phyloP scores from a whole-genome alignment of 2,329 filamentous ascomycete genomes.

The Pseudocercospora fuligena region DNA sequence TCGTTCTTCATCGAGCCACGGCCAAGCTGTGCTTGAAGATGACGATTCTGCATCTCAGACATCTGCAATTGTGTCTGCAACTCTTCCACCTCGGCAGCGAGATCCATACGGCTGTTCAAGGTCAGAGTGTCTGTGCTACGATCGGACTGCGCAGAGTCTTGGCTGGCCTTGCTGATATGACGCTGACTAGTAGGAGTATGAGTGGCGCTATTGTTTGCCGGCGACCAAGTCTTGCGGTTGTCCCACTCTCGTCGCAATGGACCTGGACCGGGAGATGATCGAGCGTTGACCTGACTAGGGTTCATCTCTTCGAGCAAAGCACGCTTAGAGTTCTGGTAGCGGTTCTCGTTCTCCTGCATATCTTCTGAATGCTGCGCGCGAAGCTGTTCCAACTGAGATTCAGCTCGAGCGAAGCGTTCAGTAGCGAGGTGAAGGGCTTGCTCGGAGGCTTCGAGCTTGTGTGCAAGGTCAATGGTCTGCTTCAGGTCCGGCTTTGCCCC shows the following conservation, averaged over 20 bases:
- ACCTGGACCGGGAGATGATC: constrained; percentile 77
- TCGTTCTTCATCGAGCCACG: constrained; percentile 64
- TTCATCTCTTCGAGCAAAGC: constrained; percentile 86
- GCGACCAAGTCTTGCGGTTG: constrained; percentile 69
- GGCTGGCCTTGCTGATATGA: constrained; percentile 67
- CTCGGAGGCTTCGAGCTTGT: constrained; percentile 86
- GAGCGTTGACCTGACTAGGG: constrained; percentile 74
- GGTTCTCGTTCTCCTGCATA: constrained; percentile 66
- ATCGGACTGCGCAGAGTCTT: constrained; percentile 83
- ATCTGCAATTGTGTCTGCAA: constrained; percentile 93
- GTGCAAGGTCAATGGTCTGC: constrained; percentile 73
- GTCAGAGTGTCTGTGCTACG: constrained; percentile 80
- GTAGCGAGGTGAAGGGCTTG: constrained; percentile 83
- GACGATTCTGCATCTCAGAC: constrained; percentile 91
- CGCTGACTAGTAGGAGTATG: constrained; percentile 76
- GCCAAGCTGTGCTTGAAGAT: constrained; percentile 86
- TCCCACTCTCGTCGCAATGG: constrained; percentile 66
- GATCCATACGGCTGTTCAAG: constrained; percentile 87
- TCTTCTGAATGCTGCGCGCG: constrained; percentile 75
- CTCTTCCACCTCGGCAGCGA: constrained; percentile 88
- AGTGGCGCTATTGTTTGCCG: constrained; percentile 49
- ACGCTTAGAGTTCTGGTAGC: constrained; percentile 68
- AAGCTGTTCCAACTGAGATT: constrained; percentile 78
- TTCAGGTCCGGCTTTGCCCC: constrained; percentile 70
- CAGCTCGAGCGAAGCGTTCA: constrained; percentile 79